Base-by-base conservation (phyloP, 495 filamentous ascomycete species). In the Staphylotrichum longicolle region DNA sequence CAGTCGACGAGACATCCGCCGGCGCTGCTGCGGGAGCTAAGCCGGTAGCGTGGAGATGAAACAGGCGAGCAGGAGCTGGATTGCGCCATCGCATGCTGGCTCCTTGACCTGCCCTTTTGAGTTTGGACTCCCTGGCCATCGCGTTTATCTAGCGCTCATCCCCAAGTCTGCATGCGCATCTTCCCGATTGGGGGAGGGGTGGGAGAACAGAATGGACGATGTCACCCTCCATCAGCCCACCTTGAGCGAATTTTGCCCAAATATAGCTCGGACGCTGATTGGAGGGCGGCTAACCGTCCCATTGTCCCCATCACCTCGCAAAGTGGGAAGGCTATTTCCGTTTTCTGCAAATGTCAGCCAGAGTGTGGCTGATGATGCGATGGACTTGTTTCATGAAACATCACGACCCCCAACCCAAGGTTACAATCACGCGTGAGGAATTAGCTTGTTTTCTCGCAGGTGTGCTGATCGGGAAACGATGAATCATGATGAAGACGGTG, bases 201-300 rank as follows among this genome's bases (percentile, higher is more conserved):
- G 50, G 7, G 58, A 10, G 2, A 7, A 34, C 9, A 39, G 11
- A 20, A 8, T 7, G 42, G 4, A 7, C 15, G 15, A 41, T 35
- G 46, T 60, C 30, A 51, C 20, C 57, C 27, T 60, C 20, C 48
- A 14, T 7, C 7, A 48, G 3, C 52, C 59, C 35, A 40, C 45
- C 37, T 1, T 30, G 40, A 52, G 37, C 5, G 48, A 44, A 46
- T 52, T 54, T 56, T 56, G 50, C 47, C 62, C 62, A 56, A 64
- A 60, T 55, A 56, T 64, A 64, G 9, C 44, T 47, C 10, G 14
- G 27, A 4, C 3, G 6, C 8, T 64, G 62, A 64, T 60, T 64
- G 62, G 62, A 55, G 35, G 51, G 62, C 62, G 62, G 32, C 52
- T 57, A 64, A 30, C 20, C 6, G 9, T 50, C 5, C 37, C 30